Evolutionary conservation across 441 rosid species (phyloP), one percentile per base, ranked within the genome.

Genomic region (Pelargonium cotyledonis): DNA sequence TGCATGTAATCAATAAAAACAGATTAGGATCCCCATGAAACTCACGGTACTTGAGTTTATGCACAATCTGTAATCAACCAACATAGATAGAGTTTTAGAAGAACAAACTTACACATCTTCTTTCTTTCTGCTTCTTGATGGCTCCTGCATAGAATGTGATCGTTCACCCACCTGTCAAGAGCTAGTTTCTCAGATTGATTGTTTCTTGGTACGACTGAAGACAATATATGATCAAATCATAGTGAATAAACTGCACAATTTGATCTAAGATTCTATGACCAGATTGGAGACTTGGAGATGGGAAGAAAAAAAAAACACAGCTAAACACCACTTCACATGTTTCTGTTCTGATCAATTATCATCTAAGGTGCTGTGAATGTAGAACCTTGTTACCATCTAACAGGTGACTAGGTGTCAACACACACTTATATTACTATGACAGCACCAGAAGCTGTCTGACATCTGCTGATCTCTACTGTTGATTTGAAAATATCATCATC

Each of bases 51-150:
- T 53, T 8, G 18, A 53, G 60, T 53, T 15, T 53, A 5, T 38
- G 18, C 8, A 53, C 60, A 53, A 6, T 44, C n/a, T 43, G 41
- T 51, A 14, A 53, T 21, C 11, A 53, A 72, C 26, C 66, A 63
- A 43, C 70, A 66, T 18, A 16, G 70, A 68, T 0, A 63, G 49
- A 46, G 21, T 69, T 65, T n/a, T 5, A 6, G 8, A 46, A 57
- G 21, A 63, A 46, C 67, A 46, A 46, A 78, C 91, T 83, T 85
- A 92, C 98, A 65, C 72, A 72, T 81, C 81, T 21, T 80, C 82
- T 7, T 72, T 82, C 63, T 76, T 80, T 74, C 74, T 82, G 79
- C 80, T 75, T 70, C 81, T 82, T 68, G 91, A 80, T 46, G 86
- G 78, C 72, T 83, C 90, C 35, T 80, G 80, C 65, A 73, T 73